Evolutionary conservation across 495 filamentous ascomycete species (phyloP).

Genomic region (Penicillium cinerascens): DNA sequence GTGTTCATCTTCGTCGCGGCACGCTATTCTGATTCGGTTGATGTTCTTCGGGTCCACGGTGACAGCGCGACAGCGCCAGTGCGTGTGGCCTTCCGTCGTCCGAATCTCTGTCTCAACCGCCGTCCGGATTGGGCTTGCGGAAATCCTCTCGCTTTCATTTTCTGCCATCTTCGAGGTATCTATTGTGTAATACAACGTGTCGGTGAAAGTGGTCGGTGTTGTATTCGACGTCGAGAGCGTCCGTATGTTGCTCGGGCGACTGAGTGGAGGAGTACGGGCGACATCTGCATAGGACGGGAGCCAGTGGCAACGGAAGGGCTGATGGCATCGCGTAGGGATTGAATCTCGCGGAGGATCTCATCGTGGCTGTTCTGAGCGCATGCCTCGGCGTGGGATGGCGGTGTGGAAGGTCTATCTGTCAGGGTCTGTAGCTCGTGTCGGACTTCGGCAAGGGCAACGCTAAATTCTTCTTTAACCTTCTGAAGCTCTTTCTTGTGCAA

Average conservation of each 20-base stretch:
- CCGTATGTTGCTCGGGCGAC: too few relatives aligned
- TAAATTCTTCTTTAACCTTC: conserved; percentile 18
- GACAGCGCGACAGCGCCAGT: conserved; percentile 30
- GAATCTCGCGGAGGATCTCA: too few relatives aligned
- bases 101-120: conserved; percentile 28
- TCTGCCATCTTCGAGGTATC: conserved; percentile 24
- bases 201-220: conserved; percentile 20
- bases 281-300: too few relatives aligned
- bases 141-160: conserved; percentile 18
- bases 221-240: too few relatives aligned
- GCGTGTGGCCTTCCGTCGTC: conserved; percentile 15
- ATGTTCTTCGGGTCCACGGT: conserved; percentile 20
- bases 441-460: conserved; percentile 9
- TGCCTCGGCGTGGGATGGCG: too few relatives aligned
- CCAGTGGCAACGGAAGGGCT: too few relatives aligned
- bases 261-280: too few relatives aligned
- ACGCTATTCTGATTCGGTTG: conserved; percentile 25
- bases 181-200: conserved; percentile 21
- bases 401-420: too few relatives aligned
- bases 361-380: too few relatives aligned
- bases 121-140: conserved; percentile 23
- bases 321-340: too few relatives aligned
- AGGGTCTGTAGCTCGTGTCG: too few relatives aligned
- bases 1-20: too few relatives aligned
- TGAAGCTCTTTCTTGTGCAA: conserved; percentile 20